phyloP scores from a whole-genome alignment of 306 rosid species.

The Glycine soja region DNA sequence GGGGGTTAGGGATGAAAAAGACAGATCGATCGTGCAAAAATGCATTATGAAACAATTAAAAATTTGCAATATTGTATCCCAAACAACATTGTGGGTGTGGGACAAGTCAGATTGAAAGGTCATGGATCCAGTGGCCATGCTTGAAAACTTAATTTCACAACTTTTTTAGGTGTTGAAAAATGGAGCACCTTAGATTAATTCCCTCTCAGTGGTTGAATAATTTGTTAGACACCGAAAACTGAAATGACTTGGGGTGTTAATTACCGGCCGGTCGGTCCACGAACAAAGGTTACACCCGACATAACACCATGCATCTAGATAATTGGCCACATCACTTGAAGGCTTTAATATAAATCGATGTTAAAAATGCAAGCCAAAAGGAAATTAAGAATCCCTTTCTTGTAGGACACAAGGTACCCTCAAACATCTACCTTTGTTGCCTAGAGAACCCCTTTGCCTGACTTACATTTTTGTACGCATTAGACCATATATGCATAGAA shows the following conservation, averaged over 20 bases:
- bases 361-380: background rate
- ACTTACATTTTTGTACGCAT: conserved; percentile 43
- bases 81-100: conserved; percentile 30
- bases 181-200: conserved; percentile 39
- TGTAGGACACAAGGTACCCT: conserved; percentile 7
- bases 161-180: conserved; percentile 57
- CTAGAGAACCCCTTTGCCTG: conserved; percentile 12
- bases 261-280: conserved; percentile 47
- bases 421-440: conserved; percentile 36
- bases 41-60: conserved; percentile 32
- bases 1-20: conserved; percentile 38
- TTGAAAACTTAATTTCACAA: conserved; percentile 30
- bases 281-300: conserved; percentile 39
- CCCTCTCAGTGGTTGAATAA: conserved; percentile 44
- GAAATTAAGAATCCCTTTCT: background rate
- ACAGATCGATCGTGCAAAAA: conserved; percentile 49
- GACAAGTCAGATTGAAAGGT: conserved; percentile 38
- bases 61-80: conserved; percentile 31
- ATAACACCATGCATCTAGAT: background rate
- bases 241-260: conserved; percentile 43
- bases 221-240: conserved; percentile 47
- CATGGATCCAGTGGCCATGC: conserved; percentile 10
- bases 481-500: background rate
- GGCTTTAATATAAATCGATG: too few relatives aligned
- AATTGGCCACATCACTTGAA: background rate